Evolutionary conservation across 192 early-diverging fungal genomes (phyloP), one percentile per base, ranked within the genome.

Genomic region (Gigaspora rosea): DNA sequence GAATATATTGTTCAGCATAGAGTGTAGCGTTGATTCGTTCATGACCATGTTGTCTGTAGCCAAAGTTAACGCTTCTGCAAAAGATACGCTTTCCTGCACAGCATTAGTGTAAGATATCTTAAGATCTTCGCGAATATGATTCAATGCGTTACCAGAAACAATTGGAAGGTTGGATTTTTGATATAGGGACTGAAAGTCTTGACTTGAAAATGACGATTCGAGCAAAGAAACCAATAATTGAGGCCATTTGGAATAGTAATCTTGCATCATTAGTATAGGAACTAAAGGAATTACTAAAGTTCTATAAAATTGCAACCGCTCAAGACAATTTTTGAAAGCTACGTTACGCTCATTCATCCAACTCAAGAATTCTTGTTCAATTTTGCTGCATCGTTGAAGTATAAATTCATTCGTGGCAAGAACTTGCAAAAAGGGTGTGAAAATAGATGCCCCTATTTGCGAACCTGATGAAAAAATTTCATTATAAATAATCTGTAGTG

Each of bases 241-340:
- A 1, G 71, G 56, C 71, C 71, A 73, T 59, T 73, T 73, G 6
- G 18, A 22, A 59, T 73, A 73, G 36, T 73, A 73, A 73, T 73
- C 71, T 46, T 73, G 71, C 0, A 33, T 16, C 15, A 73, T 36
- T 46, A 73, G 36, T 18, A 59, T 33, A 58, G 22, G 71, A 10
- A 33, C 36, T 22, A 73, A n/a, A 8, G 54, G 50, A 73, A 54
- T 9, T 54, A 58, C 57, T 59, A 73, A 73, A 22, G 50, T 33
- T 41, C 56, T 52, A 35, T 73, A 73, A 58, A 54, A 58, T 73
- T 73, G 71, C 35, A 73, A 54, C 8, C 51, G 22, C 46, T 73
- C 71, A 12, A 73, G 22, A 11, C 71, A 73, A 54, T 41, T 46
- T 32, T 54, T 73, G 16, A 54, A 73, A 22, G 52, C 35, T 32